Percentiles rank a stretch among this genome's conserved stretches.
These are phyloP conservation scores for Ascosphaera pollenicola DNA, from an alignment of 2,329 filamentous ascomycete species.

Conservation along the genomic window DNA sequence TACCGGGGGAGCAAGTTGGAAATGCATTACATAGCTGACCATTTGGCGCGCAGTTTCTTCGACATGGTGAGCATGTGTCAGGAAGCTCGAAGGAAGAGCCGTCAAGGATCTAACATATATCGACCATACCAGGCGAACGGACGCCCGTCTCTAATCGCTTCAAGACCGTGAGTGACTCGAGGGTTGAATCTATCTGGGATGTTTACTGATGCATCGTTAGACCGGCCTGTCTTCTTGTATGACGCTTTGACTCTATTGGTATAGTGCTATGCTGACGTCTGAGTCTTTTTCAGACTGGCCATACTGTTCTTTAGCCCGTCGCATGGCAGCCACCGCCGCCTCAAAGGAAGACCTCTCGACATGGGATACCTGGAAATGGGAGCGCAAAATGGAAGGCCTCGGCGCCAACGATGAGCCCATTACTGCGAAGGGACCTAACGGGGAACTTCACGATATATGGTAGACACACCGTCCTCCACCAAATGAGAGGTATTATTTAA, in stretches of 20 bases:
- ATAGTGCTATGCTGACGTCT: background rate
- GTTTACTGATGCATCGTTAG: constrained; percentile 12
- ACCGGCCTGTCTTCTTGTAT: constrained; percentile 28
- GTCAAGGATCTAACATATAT: background rate
- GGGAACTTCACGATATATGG: constrained; percentile 62
- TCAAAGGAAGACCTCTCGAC: constrained; percentile 27
- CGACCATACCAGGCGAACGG: constrained; percentile 35
- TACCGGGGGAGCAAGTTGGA: no score
- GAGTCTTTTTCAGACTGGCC: constrained; percentile 44
- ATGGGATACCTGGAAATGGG: constrained; percentile 39
- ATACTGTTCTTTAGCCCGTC: constrained; percentile 60
- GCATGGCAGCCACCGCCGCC: constrained; percentile 41
- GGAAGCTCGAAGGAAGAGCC: constrained; percentile 2
- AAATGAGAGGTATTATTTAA: background rate
- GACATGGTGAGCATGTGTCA: constrained; percentile 37
- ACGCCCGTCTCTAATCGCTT: constrained; percentile 79
- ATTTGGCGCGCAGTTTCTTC: constrained; percentile 30
- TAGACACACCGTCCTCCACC: constrained; percentile 24
- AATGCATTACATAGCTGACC: constrained; percentile 4
- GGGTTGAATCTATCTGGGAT: constrained; percentile 1
- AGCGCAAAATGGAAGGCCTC: constrained; percentile 66
- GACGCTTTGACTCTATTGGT: background rate
- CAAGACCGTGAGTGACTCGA: constrained; percentile 34
- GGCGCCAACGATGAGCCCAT: constrained; percentile 46
- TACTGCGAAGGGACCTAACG: constrained; percentile 42